These are phyloP conservation scores for Firmiana major DNA, from an alignment of 345 rosid genomes.

Conservation along the genomic window DNA sequence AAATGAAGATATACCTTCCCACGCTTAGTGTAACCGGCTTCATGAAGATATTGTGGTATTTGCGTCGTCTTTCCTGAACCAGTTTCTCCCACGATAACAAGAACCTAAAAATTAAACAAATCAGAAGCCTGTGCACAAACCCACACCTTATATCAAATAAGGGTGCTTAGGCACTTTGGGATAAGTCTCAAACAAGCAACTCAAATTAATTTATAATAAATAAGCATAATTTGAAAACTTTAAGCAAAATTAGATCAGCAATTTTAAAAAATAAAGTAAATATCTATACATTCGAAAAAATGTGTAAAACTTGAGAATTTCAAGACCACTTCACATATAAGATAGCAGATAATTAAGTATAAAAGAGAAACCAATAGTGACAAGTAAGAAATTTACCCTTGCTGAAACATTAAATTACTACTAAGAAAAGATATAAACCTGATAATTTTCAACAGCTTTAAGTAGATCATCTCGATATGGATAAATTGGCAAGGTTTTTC, in stretches of 20 bases:
- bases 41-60: conserved; percentile 93
- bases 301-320: background rate
- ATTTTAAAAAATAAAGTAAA: background rate
- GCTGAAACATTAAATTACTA: background rate
- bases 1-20: conserved; percentile 63
- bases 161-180: background rate
- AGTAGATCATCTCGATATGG: conserved; percentile 79
- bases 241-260: background rate
- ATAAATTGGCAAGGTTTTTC: conserved; percentile 81
- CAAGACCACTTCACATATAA: background rate
- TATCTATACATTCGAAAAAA: background rate
- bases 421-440: conserved; percentile 42
- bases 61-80: conserved; percentile 99
- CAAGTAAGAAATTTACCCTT: background rate
- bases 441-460: conserved; percentile 65
- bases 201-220: background rate
- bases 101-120: conserved; percentile 47
- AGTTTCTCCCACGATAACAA: conserved; percentile 96
- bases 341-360: background rate
- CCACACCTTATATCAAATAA: background rate
- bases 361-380: background rate
- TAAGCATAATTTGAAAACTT: too few relatives aligned
- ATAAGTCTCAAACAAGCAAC: background rate
- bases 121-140: background rate
- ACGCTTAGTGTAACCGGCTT: conserved; percentile 88